Base-by-base conservation (phyloP, 2,329 filamentous ascomycete species). In the Penicillium digitatum region DNA sequence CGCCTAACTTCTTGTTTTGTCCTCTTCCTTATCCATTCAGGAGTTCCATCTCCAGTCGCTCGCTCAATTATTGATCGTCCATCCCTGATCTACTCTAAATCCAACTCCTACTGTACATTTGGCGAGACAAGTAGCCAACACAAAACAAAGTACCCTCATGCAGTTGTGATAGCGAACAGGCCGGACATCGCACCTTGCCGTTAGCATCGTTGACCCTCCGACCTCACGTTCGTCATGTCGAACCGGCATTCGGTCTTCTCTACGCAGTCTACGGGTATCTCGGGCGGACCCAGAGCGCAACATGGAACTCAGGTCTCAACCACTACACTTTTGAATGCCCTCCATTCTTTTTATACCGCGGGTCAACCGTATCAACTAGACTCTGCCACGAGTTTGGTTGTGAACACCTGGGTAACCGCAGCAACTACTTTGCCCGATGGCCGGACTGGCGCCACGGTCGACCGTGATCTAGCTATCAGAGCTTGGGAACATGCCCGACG, bases 401-500 rank as follows among this genome's bases (percentile, higher is more conserved):
- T 97, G 62, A 97, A 97, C 76, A 96, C 91, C 54, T 96, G 92
- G 92, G 82, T 94, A 50, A 95, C 90, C 3, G 89, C 90, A 18
- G 81, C 84, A 27, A 88, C 88, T 62, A 77, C 82, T 24, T 84
- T 87, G 37, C 81, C 83, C 3, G 84, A 90, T 66, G 88, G 88
- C 35, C 81, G 82, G 53, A 78, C 80, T 44, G 89, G 89, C 48
- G 89, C 89, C 51, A 91, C 89, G 8, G 84, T 97, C 39, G 94
- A 99, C 74, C 76, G 83, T 39, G 83, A 88, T 22, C 76, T 99
- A 48, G 89, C 89, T 16, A 80, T 84, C 49, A 85, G 90, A 70
- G 91, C 92, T 3, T 99, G 94, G 93, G 94, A 99, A 76, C 94
- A 99, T 79, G 93, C 94, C 54, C 84, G 93, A 63, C 86, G 94